These are phyloP conservation scores for Cryptosporidium viatorum DNA, from an alignment of 169 alveolate species.

Conservation along the genomic window DNA sequence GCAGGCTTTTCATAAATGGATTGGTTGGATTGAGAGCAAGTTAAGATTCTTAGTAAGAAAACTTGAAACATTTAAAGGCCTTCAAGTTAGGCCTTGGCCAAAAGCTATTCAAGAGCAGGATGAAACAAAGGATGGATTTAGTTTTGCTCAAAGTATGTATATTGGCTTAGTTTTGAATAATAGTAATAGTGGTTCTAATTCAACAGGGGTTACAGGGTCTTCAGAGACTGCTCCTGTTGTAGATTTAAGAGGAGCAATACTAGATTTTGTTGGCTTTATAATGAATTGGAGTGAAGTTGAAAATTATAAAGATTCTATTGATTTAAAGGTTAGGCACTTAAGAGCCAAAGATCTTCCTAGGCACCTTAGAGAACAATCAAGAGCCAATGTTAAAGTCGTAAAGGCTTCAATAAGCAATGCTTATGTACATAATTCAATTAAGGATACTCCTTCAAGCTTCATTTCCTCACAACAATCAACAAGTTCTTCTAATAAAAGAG, in stretches of 20 bases:
- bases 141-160: conserved; percentile 65
- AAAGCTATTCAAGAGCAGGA: conserved; percentile 61
- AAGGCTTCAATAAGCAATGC: neutral
- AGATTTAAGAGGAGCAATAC: conserved; percentile 69
- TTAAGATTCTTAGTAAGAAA: conserved; percentile 84
- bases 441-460: conserved; percentile 35
- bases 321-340: conserved; percentile 49
- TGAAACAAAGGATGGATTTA: conserved; percentile 63
- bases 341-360: conserved; percentile 59
- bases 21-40: conserved; percentile 89
- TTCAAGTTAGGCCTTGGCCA: conserved; percentile 86
- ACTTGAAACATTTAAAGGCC: conserved; percentile 83
- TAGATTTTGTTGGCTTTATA: conserved; percentile 73
- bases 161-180: conserved; percentile 54
- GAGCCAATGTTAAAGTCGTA: neutral
- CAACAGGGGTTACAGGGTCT: neutral
- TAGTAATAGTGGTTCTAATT: no score
- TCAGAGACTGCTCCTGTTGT: conserved; percentile 57
- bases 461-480: conserved; percentile 71
- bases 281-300: conserved; percentile 75
- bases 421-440: neutral
- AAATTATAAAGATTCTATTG: conserved; percentile 59
- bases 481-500: conserved; percentile 49
- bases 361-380: conserved; percentile 50
- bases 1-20: conserved; percentile 81